Percentiles rank a stretch among this genome's conserved stretches.
These are phyloP conservation scores for Trametes cubensis DNA, from an alignment of 768 basidiomycete genomes.

Conservation along the genomic window DNA sequence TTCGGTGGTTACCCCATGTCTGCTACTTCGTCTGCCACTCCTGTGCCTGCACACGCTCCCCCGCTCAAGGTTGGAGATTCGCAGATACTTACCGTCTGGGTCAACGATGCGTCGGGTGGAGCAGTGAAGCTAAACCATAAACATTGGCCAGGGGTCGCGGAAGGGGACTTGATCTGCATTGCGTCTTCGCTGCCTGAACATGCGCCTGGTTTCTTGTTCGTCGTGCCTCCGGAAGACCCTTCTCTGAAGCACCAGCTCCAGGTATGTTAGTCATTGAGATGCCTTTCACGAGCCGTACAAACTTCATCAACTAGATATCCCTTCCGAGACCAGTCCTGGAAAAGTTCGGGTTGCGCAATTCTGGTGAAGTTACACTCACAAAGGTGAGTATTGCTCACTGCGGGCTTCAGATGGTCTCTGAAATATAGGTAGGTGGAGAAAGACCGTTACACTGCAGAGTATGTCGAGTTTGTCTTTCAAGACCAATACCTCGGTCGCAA, in stretches of 20 bases:
- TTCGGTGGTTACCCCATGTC: constrained; percentile 46
- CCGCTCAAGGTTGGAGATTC: constrained; percentile 65
- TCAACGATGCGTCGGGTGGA: constrained; percentile 63
- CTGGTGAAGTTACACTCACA: constrained; percentile 68
- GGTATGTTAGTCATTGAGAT: constrained; percentile 37
- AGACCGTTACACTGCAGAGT: constrained; percentile 63
- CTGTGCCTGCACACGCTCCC: constrained; percentile 22
- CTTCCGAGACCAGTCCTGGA: constrained; percentile 75
- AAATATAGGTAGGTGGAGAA: constrained; percentile 62
- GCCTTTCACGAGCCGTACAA: background rate
- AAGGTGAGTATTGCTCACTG: constrained; percentile 50
- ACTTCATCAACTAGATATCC: constrained; percentile 55
- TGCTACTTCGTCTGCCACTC: background rate
- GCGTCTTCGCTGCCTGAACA: constrained; percentile 42
- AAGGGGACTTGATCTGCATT: constrained; percentile 74
- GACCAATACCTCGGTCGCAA: constrained; percentile 95
- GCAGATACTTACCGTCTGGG: constrained; percentile 70
- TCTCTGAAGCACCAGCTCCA: constrained; percentile 66
- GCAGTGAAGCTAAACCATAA: constrained; percentile 70
- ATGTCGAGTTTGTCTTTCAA: constrained; percentile 89
- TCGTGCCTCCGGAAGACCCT: constrained; percentile 66
- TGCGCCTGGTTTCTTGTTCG: constrained; percentile 58
- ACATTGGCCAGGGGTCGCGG: constrained; percentile 76
- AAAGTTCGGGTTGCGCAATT: constrained; percentile 68
- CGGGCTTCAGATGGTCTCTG: background rate